A percentile compares a stretch with the other conserved stretches of the same genome.
These are phyloP conservation scores for Aspergillus carlsbadensis DNA, from an alignment of 495 filamentous ascomycete species.

Conservation along the genomic window DNA sequence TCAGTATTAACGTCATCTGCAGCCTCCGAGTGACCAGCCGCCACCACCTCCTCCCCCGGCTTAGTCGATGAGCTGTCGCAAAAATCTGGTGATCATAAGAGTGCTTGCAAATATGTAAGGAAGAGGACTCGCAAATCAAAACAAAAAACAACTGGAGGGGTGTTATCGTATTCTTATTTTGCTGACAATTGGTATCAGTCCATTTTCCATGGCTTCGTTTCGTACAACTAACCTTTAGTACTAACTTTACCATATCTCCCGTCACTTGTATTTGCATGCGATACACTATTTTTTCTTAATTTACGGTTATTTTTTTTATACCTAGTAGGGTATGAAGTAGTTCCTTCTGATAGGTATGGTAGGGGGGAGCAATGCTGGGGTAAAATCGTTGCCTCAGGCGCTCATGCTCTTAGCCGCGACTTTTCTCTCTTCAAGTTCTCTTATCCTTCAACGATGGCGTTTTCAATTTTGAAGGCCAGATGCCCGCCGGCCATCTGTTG, in stretches of 20 bases:
- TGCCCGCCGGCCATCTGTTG: background rate
- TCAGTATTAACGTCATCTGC: slow-evolving; percentile 16
- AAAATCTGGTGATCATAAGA: background rate
- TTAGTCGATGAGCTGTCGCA: background rate
- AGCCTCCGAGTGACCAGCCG: slow-evolving; percentile 69
- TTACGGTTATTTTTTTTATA: no score
- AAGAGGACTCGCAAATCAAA: background rate
- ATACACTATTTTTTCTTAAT: no score
- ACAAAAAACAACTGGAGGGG: background rate
- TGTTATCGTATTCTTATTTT: background rate
- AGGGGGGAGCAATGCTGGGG: no score
- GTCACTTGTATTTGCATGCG: no score
- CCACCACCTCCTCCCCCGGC: slow-evolving; percentile 61
- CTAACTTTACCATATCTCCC: background rate
- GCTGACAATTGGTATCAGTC: background rate
- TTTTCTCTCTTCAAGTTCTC: background rate
- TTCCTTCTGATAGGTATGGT: no score
- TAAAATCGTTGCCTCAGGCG: background rate
- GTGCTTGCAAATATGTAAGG: background rate
- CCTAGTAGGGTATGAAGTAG: no score
- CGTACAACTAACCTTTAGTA: slow-evolving; percentile 3
- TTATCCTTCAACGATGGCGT: background rate
- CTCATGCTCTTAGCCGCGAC: background rate
- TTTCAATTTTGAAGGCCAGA: background rate
- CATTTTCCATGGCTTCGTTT: background rate